Evolutionary conservation across 768 basidiomycete species (phyloP), one percentile per base, ranked within the genome.

Genomic region (Cantharellus anzutake): DNA sequence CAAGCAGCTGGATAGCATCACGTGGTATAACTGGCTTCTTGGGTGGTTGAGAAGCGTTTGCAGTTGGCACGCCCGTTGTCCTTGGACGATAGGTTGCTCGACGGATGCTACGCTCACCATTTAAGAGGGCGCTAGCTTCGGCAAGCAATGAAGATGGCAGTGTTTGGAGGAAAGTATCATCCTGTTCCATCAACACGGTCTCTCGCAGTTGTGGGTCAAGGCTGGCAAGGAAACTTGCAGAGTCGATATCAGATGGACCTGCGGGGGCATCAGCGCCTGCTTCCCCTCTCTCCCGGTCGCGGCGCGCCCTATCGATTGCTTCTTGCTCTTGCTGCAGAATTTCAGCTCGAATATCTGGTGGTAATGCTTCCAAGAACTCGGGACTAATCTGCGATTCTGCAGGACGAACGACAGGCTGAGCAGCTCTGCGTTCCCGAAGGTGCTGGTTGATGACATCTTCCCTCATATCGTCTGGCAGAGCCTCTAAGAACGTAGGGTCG

Each of bases 371-470:
- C 52, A 99, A 78, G 71, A 99, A 99, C 72, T 99, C 96, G 1
- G 83, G 69, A 70, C 87, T 94, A 70, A 99, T 93, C 66, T 87
- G 84, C 0, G 90, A 90, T 65, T 90, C 90, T 16, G 79, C 74
- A 41, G 80, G 85, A 56, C 41, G 65, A 52, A 80, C 77, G 68
- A 84, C 84, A 60, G 82, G 73, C 67, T 81, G 76, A 3, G 89
- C 81, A 5, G 86, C 82, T 44, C 84, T 82, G 62, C 84, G 88
- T 65, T 98, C 96, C 4, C 92, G 83, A 65, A 97, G 82, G 67
- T 99, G 94, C 67, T 99, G 96, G 66, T 93, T 92, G 58, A 99
- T 76, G 41, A 99, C 91, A 68, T 99, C 96, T 68, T 96, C 94
- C 57, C 96, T 81, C 85, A 99, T 98, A 64, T 98, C 94, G 67